Evolutionary conservation across 306 rosid genomes (phyloP).

Genomic region (Pyrus communis): DNA sequence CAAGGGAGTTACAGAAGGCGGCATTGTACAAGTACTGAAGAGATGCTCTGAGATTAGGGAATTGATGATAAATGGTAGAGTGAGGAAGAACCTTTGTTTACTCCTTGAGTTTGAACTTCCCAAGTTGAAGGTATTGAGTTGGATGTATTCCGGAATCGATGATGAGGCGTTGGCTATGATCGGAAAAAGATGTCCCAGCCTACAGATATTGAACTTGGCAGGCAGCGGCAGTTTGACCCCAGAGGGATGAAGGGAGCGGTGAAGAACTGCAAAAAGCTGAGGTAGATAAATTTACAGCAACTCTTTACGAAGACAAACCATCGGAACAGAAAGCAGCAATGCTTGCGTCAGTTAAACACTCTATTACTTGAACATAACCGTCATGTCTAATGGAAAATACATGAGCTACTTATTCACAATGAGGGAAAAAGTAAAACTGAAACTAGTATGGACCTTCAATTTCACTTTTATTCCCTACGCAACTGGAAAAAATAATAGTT

Average conservation of each 20-base stretch:
- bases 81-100: slow-evolving; percentile 17
- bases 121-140: slow-evolving; percentile 36
- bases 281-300: slow-evolving; percentile 37
- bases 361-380: background rate
- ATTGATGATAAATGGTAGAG: slow-evolving; percentile 27
- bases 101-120: slow-evolving; percentile 34
- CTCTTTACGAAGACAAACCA: background rate
- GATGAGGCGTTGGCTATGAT: slow-evolving; percentile 46
- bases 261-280: slow-evolving; percentile 40
- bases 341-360: background rate
- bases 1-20: slow-evolving; percentile 27
- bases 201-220: slow-evolving; percentile 32
- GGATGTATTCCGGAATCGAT: slow-evolving; percentile 27
- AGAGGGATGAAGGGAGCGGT: slow-evolving; percentile 52
- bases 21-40: slow-evolving; percentile 31
- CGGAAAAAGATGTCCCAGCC: slow-evolving; percentile 41
- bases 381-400: background rate
- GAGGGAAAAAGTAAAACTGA: background rate
- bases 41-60: slow-evolving; percentile 39
- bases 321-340: background rate
- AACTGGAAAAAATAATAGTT: background rate
- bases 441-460: background rate
- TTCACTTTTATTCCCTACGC: background rate
- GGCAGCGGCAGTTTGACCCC: slow-evolving; percentile 42
- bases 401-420: background rate